phyloP scores from a whole-genome alignment of 2,329 filamentous ascomycete species.

The Colletotrichum gigasporum region DNA sequence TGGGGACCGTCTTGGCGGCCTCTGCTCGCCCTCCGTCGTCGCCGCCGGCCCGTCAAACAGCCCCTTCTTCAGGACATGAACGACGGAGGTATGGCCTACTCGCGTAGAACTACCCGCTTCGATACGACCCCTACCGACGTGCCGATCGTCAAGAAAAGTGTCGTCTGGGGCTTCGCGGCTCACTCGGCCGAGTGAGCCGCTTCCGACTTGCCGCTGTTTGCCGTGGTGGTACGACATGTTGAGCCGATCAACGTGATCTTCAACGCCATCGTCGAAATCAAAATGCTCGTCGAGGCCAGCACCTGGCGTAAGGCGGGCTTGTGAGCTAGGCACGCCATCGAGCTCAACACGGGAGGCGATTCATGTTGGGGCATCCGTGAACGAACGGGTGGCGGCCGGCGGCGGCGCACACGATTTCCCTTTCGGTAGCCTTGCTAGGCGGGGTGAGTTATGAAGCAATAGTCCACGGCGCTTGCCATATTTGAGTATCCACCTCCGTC shows the following conservation, averaged over 20 bases:
- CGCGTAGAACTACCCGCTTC: constrained; percentile 34
- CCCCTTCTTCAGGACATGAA: constrained; percentile 27
- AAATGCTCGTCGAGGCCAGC: constrained; percentile 30
- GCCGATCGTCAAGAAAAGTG: constrained; percentile 21
- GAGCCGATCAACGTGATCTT: constrained; percentile 32
- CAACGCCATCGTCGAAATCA: constrained; percentile 31
- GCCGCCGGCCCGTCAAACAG: background rate
- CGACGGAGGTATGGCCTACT: constrained; percentile 24
- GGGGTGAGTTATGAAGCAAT: too few species aligned
- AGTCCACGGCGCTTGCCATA: too few species aligned
- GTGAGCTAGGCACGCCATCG: constrained; percentile 1
- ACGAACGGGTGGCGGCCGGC: too few species aligned
- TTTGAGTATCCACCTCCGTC: too few species aligned
- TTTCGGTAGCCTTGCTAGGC: too few species aligned
- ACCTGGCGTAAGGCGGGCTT: constrained; percentile 27
- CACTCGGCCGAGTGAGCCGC: constrained; percentile 34
- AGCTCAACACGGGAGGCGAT: background rate
- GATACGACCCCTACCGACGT: constrained; percentile 34
- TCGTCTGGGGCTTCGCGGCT: constrained; percentile 32
- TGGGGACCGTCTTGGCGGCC: constrained; percentile 59
- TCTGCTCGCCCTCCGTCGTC: constrained; percentile 42
- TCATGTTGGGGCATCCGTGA: constrained; percentile 8
- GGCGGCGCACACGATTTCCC: too few species aligned
- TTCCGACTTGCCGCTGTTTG: constrained; percentile 28
- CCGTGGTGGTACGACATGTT: constrained; percentile 31